These are phyloP conservation scores for Trichocomaceae sp. DNA, from an alignment of 2,329 filamentous ascomycete species.

Conservation along the genomic window DNA sequence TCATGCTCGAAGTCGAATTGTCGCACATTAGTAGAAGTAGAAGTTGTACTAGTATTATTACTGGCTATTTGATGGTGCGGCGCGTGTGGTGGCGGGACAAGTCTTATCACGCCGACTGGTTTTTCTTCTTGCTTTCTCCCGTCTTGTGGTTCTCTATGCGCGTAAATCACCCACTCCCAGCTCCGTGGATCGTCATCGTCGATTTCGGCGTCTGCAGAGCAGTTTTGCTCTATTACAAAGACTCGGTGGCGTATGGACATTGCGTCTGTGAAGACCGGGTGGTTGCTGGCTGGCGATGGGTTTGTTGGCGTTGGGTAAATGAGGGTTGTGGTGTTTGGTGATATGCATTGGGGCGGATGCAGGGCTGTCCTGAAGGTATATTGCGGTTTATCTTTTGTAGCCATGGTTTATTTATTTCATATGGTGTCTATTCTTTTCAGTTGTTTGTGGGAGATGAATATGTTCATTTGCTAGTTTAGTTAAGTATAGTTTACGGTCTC, in stretches of 20 bases:
- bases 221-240: constrained; percentile 52
- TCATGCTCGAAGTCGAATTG: constrained; percentile 51
- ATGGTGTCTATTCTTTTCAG: not conserved
- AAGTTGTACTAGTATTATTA: no score
- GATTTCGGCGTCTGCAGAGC: constrained; percentile 61
- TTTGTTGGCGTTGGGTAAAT: constrained; percentile 21
- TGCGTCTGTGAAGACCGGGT: constrained; percentile 54
- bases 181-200: constrained; percentile 72
- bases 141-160: constrained; percentile 35
- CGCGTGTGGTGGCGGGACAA: constrained; percentile 73
- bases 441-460: not conserved
- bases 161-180: constrained; percentile 86
- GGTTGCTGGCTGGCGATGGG: constrained; percentile 27
- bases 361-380: constrained; percentile 2
- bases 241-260: constrained; percentile 53
- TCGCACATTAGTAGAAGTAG: constrained; percentile 21
- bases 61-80: constrained; percentile 41
- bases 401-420: not conserved
- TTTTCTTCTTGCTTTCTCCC: constrained; percentile 23
- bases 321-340: constrained; percentile 9
- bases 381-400: not conserved
- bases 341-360: constrained; percentile 1
- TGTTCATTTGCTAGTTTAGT: no score
- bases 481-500: no score
- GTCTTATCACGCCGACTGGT: constrained; percentile 68